Percentiles rank a stretch among this genome's conserved stretches.
Conservation (phyloP, 1,284 basidiomycete species). For the Porodaedalea pini region DNA sequence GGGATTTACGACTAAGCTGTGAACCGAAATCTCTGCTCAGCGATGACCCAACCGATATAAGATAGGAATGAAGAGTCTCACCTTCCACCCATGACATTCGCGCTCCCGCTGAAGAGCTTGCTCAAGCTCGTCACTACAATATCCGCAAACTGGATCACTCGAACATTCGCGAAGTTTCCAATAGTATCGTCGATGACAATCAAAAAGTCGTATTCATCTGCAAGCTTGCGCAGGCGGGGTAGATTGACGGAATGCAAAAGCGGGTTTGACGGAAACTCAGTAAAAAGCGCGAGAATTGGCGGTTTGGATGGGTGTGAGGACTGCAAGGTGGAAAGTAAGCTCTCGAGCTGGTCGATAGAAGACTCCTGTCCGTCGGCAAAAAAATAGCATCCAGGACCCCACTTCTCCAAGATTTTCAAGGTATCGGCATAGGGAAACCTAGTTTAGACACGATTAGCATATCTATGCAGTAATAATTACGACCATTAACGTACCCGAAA, state of each 20-base stretch:
- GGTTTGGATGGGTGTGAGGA: slow-evolving; percentile 54
- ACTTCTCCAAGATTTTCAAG: slow-evolving; percentile 92
- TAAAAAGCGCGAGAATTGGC: slow-evolving; percentile 62
- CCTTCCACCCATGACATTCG: slow-evolving; percentile 98
- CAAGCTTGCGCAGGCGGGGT: slow-evolving; percentile 69
- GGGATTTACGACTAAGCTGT: slow-evolving; percentile 85
- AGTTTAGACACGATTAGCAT: slow-evolving; percentile 28
- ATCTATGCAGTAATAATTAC: neutral
- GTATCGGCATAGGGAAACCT: slow-evolving; percentile 97
- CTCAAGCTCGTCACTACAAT: slow-evolving; percentile 90
- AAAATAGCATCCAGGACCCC: slow-evolving; percentile 95
- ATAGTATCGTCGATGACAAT: slow-evolving; percentile 95
- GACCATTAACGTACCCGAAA: slow-evolving; percentile 75
- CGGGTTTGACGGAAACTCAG: slow-evolving; percentile 94
- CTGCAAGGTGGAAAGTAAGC: slow-evolving; percentile 73
- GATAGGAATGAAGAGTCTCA: slow-evolving; percentile 34
- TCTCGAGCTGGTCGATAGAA: slow-evolving; percentile 89
- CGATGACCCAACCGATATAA: slow-evolving; percentile 4
- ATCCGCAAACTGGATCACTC: slow-evolving; percentile 86
- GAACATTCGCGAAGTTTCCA: slow-evolving; percentile 94
- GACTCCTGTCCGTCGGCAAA: slow-evolving; percentile 79
- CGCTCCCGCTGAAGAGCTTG: slow-evolving; percentile 93
- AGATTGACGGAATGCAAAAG: slow-evolving; percentile 84
- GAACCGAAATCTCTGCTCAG: neutral
- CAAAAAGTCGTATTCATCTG: slow-evolving; percentile 86